Conservation (phyloP, 768 basidiomycete species). For the Leccinum variicolor region DNA sequence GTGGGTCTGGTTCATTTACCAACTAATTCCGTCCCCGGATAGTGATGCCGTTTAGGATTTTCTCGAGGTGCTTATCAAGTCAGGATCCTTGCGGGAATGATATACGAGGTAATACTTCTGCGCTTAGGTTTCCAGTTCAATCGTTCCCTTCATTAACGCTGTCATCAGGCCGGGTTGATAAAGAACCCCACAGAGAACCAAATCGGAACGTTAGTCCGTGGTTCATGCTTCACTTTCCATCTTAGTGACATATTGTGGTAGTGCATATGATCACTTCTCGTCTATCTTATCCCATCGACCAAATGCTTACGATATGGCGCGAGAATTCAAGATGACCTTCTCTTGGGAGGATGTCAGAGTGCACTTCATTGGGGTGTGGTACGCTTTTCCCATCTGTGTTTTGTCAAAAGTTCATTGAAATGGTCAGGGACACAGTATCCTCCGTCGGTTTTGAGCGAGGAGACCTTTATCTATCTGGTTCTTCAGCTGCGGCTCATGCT, state of each 20-base stretch:
- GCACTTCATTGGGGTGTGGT: slow-evolving; percentile 53
- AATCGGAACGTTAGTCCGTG: slow-evolving; percentile 18
- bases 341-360: slow-evolving; percentile 41
- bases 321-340: slow-evolving; percentile 42
- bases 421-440: slow-evolving; percentile 58
- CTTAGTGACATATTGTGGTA: neutral
- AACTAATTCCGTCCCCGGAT: no score
- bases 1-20: neutral
- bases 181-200: slow-evolving; percentile 26
- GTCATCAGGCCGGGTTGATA: slow-evolving; percentile 29
- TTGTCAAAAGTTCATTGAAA: neutral
- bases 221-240: neutral
- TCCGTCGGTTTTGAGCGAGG: slow-evolving; percentile 53
- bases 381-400: slow-evolving; percentile 16
- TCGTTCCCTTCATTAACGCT: neutral
- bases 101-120: slow-evolving; percentile 26
- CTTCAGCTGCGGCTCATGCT: slow-evolving; percentile 50
- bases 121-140: no score
- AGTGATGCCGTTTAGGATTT: slow-evolving; percentile 26
- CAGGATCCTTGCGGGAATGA: slow-evolving; percentile 37
- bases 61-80: slow-evolving; percentile 41
- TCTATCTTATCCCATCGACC: slow-evolving; percentile 12
- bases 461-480: slow-evolving; percentile 49
- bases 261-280: slow-evolving; percentile 18
- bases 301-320: slow-evolving; percentile 14